Evolutionary conservation across 2,329 filamentous ascomycete species (phyloP).

Genomic region (Chrysoporthe puriensis): DNA sequence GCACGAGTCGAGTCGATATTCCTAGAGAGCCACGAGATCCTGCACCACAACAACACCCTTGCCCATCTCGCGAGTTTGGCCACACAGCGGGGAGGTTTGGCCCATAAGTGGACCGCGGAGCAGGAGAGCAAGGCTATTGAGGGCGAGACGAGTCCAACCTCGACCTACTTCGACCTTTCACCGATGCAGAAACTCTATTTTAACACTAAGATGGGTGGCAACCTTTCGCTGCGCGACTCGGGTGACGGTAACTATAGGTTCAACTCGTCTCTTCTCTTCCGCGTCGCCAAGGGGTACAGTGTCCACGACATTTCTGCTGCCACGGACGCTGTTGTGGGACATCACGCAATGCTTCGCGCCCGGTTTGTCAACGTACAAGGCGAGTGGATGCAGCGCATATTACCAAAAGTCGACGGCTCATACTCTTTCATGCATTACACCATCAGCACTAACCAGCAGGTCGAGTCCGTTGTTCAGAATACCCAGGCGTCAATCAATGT

Average conservation of each 20-base stretch:
- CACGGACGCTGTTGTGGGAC: slow-evolving; percentile 51
- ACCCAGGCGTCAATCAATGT: slow-evolving; percentile 52
- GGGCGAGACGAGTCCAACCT: slow-evolving; percentile 7
- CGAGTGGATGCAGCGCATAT: slow-evolving; percentile 52
- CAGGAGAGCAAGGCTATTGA: slow-evolving; percentile 34
- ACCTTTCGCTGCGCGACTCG: slow-evolving; percentile 36
- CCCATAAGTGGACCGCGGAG: slow-evolving; percentile 40
- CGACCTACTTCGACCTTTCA: slow-evolving; percentile 48
- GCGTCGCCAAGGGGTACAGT: slow-evolving; percentile 45
- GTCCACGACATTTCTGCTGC: slow-evolving; percentile 52
- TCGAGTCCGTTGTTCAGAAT: slow-evolving; percentile 44
- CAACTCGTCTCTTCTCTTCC: slow-evolving; percentile 55
- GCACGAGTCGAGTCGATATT: slow-evolving; percentile 45
- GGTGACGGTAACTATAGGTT: slow-evolving; percentile 48
- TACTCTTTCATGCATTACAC: slow-evolving; percentile 50
- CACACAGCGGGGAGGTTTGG: slow-evolving; percentile 37
- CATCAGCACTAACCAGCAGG: slow-evolving; percentile 45
- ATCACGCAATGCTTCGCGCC: slow-evolving; percentile 56
- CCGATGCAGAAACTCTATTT: slow-evolving; percentile 61
- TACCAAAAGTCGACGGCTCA: slow-evolving; percentile 44
- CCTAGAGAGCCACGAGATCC: slow-evolving; percentile 42
- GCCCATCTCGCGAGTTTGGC: slow-evolving; percentile 44
- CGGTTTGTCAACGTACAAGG: slow-evolving; percentile 45
- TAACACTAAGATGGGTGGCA: slow-evolving; percentile 48
- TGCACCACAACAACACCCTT: slow-evolving; percentile 42